phyloP scores from a whole-genome alignment of 2,329 filamentous ascomycete species.

The Colletotrichum viniferum region DNA sequence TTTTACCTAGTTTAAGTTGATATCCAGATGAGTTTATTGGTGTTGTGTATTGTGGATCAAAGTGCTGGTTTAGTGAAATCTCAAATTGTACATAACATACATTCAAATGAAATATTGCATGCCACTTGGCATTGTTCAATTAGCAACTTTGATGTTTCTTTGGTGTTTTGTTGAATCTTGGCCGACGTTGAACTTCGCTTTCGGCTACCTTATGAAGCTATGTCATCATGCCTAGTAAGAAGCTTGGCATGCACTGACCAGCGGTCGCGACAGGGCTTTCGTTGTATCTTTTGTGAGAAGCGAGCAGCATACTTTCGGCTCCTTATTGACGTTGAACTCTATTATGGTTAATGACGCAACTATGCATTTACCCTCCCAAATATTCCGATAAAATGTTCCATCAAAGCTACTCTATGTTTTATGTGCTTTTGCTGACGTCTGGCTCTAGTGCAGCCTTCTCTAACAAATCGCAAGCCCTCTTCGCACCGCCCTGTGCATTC shows the following conservation, averaged over 20 bases:
- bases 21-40: neutral
- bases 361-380: neutral
- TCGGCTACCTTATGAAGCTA: neutral
- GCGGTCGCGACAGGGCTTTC: neutral
- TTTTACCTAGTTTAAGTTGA: neutral
- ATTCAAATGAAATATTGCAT: neutral
- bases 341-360: neutral
- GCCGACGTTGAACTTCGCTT: neutral
- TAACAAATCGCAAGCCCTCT: conserved; percentile 28
- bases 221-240: neutral
- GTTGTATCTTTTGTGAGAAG: neutral
- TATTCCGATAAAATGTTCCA: neutral
- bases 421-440: neutral
- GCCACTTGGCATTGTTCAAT: neutral
- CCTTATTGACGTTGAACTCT: neutral
- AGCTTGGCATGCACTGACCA: neutral
- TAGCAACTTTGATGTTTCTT: neutral
- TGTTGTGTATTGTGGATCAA: neutral
- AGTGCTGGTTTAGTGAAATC: neutral
- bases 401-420: neutral
- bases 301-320: neutral
- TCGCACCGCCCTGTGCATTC: conserved; percentile 30
- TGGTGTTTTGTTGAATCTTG: neutral
- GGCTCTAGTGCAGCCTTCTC: conserved; percentile 26
- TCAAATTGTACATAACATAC: neutral